phyloP scores from a whole-genome alignment of 345 rosid species.

The Camelina laxa region DNA sequence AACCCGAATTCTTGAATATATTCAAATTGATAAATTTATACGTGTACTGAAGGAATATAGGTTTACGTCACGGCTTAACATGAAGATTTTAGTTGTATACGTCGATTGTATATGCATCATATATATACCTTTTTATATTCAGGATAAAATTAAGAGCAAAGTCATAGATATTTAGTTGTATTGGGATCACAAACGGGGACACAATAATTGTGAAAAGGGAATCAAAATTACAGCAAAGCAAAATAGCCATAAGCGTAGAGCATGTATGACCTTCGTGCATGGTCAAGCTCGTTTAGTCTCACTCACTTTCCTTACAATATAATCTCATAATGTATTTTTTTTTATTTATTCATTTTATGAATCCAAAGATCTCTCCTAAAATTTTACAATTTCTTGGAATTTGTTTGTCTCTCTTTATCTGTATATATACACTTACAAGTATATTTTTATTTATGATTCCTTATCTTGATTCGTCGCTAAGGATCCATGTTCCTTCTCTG shows the following conservation, averaged over 20 bases:
- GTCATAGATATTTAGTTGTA: slow-evolving; percentile 32
- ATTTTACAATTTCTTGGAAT: slow-evolving; percentile 46
- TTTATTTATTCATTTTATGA: not conserved
- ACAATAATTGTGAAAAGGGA: slow-evolving; percentile 40
- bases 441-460: slow-evolving; percentile 15
- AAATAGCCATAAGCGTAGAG: slow-evolving; percentile 20
- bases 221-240: slow-evolving; percentile 41
- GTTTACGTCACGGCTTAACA: slow-evolving; percentile 28
- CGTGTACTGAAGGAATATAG: not conserved
- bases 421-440: no score
- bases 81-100: slow-evolving; percentile 27
- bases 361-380: slow-evolving; percentile 41
- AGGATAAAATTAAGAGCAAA: not conserved
- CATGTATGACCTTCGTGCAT: slow-evolving; percentile 36
- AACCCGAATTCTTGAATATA: not conserved
- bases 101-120: slow-evolving; percentile 14
- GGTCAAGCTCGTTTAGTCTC: slow-evolving; percentile 35
- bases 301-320: slow-evolving; percentile 8
- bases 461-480: slow-evolving; percentile 22
- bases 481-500: slow-evolving; percentile 43
- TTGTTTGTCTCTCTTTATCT: slow-evolving; percentile 39
- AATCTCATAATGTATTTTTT: not conserved
- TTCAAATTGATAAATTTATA: not conserved
- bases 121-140: slow-evolving; percentile 3
- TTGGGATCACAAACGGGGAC: slow-evolving; percentile 42